Conservation (phyloP, 2,329 filamentous ascomycete species). For the Beauveria sp. region DNA sequence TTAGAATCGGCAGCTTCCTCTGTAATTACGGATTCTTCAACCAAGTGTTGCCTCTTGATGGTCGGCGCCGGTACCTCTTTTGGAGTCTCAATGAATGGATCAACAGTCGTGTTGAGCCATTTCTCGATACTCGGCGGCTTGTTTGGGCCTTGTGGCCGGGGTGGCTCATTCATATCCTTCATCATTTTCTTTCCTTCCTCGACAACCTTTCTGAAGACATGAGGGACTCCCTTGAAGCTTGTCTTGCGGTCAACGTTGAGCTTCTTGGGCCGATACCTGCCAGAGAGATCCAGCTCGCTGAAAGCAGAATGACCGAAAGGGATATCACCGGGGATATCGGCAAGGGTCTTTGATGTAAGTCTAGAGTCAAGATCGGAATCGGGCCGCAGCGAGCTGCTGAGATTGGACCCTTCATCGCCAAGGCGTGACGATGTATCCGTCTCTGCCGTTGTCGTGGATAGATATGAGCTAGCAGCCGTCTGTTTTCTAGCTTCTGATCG, state of each 20-base stretch:
- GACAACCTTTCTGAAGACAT: conserved; percentile 57
- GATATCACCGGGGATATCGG: conserved; percentile 49
- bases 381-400: conserved; percentile 19
- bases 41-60: background rate
- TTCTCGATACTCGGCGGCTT: conserved; percentile 58
- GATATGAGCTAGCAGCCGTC: conserved; percentile 9
- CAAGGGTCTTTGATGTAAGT: conserved; percentile 43
- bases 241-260: conserved; percentile 44
- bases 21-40: background rate
- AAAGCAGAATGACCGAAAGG: conserved; percentile 61
- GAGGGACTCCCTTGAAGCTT: conserved; percentile 54
- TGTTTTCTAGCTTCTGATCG: conserved; percentile 18
- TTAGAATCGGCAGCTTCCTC: background rate
- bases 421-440: conserved; percentile 22
- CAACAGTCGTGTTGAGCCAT: conserved; percentile 56
- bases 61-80: conserved; percentile 12
- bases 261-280: conserved; percentile 32
- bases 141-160: conserved; percentile 40
- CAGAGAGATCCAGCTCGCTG: conserved; percentile 52
- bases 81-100: conserved; percentile 47
- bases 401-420: conserved; percentile 22
- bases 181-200: conserved; percentile 59
- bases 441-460: background rate
- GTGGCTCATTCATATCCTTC: conserved; percentile 50
- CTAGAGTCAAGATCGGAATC: conserved; percentile 28